A percentile compares a stretch with the other conserved stretches of the same genome.
These are phyloP conservation scores for Collybia sordida DNA, from an alignment of 768 basidiomycete species.

Conservation along the genomic window DNA sequence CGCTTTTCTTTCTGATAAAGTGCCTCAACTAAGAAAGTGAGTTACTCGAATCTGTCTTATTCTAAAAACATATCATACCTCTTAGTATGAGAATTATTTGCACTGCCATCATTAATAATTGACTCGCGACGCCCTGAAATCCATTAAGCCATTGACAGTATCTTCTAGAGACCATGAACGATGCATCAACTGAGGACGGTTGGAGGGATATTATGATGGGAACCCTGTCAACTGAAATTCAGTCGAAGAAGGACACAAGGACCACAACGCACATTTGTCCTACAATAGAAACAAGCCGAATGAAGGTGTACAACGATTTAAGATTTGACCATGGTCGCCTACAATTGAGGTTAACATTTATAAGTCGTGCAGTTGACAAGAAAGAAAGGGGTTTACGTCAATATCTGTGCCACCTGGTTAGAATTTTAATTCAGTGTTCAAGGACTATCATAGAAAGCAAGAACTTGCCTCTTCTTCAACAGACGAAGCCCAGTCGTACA, in stretches of 20 bases:
- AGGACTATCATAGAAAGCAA: not conserved
- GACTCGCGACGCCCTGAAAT: constrained; percentile 18
- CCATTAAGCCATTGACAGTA: constrained; percentile 10
- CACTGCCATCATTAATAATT: constrained; percentile 18
- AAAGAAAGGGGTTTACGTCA: constrained; percentile 12
- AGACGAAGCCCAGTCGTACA: constrained; percentile 16
- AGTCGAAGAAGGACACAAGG: not conserved
- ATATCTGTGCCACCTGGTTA: constrained; percentile 18
- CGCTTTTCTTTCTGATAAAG: constrained; percentile 14
- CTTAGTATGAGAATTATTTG: constrained; percentile 20
- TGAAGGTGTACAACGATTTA: constrained; percentile 17
- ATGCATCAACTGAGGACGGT: constrained; percentile 5
- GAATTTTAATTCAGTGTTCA: not conserved
- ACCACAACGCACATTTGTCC: constrained; percentile 14
- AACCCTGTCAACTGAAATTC: constrained; percentile 5
- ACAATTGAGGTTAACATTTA: not conserved
- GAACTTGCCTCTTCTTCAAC: constrained; percentile 17
- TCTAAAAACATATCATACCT: constrained; percentile 9
- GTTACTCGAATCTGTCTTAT: not conserved
- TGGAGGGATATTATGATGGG: constrained; percentile 12
- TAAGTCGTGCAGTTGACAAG: not conserved
- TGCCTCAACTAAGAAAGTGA: constrained; percentile 16
- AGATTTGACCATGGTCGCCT: constrained; percentile 20
- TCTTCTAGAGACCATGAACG: not conserved
- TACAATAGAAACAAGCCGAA: constrained; percentile 15